Percentiles rank a stretch among this genome's conserved stretches.
Evolutionary conservation across 192 early-diverging fungal species (phyloP).

Genomic region (Allomyces javanicus): DNA sequence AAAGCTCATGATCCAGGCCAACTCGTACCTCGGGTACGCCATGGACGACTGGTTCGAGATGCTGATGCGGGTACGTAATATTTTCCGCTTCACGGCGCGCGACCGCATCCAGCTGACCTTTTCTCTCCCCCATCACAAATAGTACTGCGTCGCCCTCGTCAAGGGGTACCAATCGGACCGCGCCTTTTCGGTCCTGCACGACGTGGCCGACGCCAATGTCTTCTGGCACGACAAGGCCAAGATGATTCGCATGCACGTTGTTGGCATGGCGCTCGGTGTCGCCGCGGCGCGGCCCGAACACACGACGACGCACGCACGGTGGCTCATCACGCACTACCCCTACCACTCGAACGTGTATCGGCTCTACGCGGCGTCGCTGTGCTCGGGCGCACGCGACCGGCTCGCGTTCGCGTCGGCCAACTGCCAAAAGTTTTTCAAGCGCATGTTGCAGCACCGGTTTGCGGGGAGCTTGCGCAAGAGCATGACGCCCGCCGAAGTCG

Average conservation of each 20-base stretch:
- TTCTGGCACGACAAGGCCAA: constrained; percentile 22
- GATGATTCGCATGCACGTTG: constrained; percentile 18
- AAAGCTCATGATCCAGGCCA: not conserved
- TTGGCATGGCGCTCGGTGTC: constrained; percentile 20
- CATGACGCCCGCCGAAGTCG: not conserved
- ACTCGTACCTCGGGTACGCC: not conserved
- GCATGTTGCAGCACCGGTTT: constrained; percentile 14
- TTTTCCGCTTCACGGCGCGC: not conserved
- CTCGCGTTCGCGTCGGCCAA: constrained; percentile 14
- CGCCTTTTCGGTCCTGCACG: constrained; percentile 19
- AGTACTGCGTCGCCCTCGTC: constrained; percentile 23
- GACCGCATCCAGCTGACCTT: no score
- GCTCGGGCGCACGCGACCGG: constrained; percentile 5
- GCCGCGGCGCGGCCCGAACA: constrained; percentile 15
- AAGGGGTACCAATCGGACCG: constrained; percentile 22
- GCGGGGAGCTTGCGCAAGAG: constrained; percentile 2
- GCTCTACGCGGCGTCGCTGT: constrained; percentile 13
- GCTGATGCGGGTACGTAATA: constrained; percentile 22
- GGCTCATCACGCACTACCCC: constrained; percentile 3
- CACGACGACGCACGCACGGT: constrained; percentile 12
- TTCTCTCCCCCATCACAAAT: not conserved
- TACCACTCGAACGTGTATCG: constrained; percentile 11
- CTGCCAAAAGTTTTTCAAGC: constrained; percentile 19
- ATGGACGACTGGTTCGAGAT: constrained; percentile 29
- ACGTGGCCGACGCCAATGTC: constrained; percentile 26